phyloP scores from a whole-genome alignment of 1,284 basidiomycete genomes.

The Ganoderma boninense region DNA sequence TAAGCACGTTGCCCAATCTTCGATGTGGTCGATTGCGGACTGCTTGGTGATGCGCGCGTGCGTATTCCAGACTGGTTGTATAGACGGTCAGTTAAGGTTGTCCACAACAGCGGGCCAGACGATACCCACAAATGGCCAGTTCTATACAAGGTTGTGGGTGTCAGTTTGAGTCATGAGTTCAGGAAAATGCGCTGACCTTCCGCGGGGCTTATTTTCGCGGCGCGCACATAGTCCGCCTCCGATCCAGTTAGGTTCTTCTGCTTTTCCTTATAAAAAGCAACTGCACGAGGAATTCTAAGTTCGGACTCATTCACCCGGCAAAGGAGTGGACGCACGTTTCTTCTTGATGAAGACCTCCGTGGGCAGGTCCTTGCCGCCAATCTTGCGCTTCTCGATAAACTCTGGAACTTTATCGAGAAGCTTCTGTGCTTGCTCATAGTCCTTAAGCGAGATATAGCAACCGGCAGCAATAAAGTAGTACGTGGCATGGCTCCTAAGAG shows the following conservation, averaged over 20 bases:
- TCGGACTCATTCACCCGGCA: background rate
- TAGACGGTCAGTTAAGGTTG: constrained; percentile 9
- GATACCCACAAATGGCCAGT: constrained; percentile 67
- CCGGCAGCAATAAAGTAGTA: constrained; percentile 80
- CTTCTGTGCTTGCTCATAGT: constrained; percentile 61
- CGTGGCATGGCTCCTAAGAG: constrained; percentile 73
- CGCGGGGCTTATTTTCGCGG: constrained; percentile 70
- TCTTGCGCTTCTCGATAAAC: constrained; percentile 64
- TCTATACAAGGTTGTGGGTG: constrained; percentile 48
- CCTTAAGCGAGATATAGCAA: constrained; percentile 64
- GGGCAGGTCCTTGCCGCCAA: constrained; percentile 73
- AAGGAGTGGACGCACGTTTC: constrained; percentile 53
- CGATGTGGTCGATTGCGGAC: constrained; percentile 64
- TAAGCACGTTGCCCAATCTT: constrained; percentile 52
- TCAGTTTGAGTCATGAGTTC: background rate
- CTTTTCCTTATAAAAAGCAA: constrained; percentile 77
- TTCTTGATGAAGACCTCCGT: constrained; percentile 81
- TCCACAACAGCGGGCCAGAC: constrained; percentile 5
- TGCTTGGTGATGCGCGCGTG: constrained; percentile 62
- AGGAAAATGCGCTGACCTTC: constrained; percentile 57
- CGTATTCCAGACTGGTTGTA: constrained; percentile 72
- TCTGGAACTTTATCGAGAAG: constrained; percentile 70
- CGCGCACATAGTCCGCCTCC: constrained; percentile 56
- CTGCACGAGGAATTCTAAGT: constrained; percentile 46
- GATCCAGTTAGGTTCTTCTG: constrained; percentile 61